Percentiles rank a stretch among this genome's conserved stretches.
phyloP scores from a whole-genome alignment of 2,329 filamentous ascomycete species.

The Lasiodiplodia citricola region DNA sequence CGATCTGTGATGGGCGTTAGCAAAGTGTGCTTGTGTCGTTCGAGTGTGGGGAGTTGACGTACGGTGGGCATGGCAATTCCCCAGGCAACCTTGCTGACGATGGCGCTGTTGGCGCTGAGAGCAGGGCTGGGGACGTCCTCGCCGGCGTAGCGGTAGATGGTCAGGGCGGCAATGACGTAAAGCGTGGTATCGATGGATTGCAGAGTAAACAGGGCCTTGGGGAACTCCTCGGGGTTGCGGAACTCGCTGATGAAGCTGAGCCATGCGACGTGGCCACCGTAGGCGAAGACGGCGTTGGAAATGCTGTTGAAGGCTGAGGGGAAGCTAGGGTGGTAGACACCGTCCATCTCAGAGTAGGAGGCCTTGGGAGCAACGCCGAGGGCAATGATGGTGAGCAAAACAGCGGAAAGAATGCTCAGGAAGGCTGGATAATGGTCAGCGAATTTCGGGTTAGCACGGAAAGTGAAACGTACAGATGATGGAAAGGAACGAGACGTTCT shows the following conservation, averaged over 20 bases:
- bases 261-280: constrained; percentile 68
- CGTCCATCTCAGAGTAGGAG: constrained; percentile 36
- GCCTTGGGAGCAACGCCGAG: constrained; percentile 58
- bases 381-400: constrained; percentile 71
- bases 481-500: constrained; percentile 67
- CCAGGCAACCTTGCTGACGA: constrained; percentile 72
- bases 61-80: constrained; percentile 70
- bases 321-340: constrained; percentile 58
- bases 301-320: constrained; percentile 63
- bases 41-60: not conserved
- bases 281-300: constrained; percentile 38
- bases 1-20: constrained; percentile 49
- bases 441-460: not conserved
- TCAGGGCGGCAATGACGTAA: constrained; percentile 71
- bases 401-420: constrained; percentile 67
- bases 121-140: constrained; percentile 68
- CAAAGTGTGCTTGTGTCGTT: too few species aligned
- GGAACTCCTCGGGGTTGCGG: constrained; percentile 65
- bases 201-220: constrained; percentile 62
- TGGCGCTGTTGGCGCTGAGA: constrained; percentile 64
- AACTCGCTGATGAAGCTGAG: constrained; percentile 73
- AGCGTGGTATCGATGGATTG: constrained; percentile 62
- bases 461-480: constrained; percentile 54
- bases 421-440: constrained; percentile 53
- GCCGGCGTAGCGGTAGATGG: constrained; percentile 73